phyloP scores from a whole-genome alignment of 805 yeast species.

The Yamadazyma insecticola region DNA sequence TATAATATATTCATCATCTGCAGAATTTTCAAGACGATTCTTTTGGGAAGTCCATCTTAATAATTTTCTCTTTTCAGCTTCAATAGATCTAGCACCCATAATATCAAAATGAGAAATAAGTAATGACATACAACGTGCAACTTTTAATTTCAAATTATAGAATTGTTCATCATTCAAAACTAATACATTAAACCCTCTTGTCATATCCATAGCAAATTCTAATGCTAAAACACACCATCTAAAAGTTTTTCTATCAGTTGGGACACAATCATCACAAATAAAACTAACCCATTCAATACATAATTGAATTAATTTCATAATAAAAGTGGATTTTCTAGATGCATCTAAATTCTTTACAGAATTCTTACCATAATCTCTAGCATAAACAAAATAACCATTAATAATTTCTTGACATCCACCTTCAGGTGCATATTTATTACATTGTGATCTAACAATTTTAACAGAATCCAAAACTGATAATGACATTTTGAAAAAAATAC shows the following conservation, averaged over 20 bases:
- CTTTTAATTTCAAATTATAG: slow-evolving; percentile 64
- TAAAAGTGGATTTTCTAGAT: slow-evolving; percentile 60
- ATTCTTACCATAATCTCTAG: slow-evolving; percentile 76
- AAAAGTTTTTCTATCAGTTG: slow-evolving; percentile 86
- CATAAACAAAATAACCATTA: slow-evolving; percentile 69
- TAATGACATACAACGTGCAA: slow-evolving; percentile 91
- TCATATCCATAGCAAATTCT: slow-evolving; percentile 94
- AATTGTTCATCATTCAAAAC: slow-evolving; percentile 78
- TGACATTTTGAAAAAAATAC: slow-evolving; percentile 63
- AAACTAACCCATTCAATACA: slow-evolving; percentile 90
- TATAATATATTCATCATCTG: slow-evolving; percentile 35
- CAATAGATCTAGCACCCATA: slow-evolving; percentile 93
- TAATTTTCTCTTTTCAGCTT: slow-evolving; percentile 53
- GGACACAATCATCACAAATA: slow-evolving; percentile 90
- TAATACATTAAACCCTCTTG: slow-evolving; percentile 82
- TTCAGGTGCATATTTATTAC: slow-evolving; percentile 43
- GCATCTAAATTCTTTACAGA: slow-evolving; percentile 63
- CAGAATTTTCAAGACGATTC: slow-evolving; percentile 46
- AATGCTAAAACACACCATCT: slow-evolving; percentile 95
- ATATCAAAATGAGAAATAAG: slow-evolving; percentile 94
- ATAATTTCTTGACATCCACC: slow-evolving; percentile 72
- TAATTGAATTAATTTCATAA: slow-evolving; percentile 66
- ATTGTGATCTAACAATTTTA: slow-evolving; percentile 47
- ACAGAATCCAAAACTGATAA: slow-evolving; percentile 60
- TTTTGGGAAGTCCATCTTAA: slow-evolving; percentile 49